Conservation (phyloP, 139 green algal species). For the Chlamydomonas schloesseri region DNA sequence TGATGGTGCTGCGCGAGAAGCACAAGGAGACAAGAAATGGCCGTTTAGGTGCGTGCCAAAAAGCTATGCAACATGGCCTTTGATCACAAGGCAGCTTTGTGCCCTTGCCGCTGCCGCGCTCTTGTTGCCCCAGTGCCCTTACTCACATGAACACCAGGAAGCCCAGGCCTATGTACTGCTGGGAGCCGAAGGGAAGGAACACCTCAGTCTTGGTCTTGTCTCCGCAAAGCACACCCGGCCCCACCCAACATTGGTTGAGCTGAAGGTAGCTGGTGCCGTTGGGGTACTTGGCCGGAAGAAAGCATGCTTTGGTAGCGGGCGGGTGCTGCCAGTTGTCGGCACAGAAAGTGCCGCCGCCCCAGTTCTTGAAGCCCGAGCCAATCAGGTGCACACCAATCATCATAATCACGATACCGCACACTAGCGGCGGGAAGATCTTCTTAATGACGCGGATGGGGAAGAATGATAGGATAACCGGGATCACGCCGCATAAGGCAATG, state of each 20-base stretch:
- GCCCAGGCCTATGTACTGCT: conserved; percentile 74
- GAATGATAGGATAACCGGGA: conserved; percentile 78
- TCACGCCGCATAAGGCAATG: conserved; percentile 60
- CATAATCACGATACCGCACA: conserved; percentile 74
- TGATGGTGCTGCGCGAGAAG: conserved; percentile 60
- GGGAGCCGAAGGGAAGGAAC: conserved; percentile 67
- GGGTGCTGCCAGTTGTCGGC: background rate
- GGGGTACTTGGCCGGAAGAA: conserved; percentile 1
- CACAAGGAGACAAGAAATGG: too few species aligned
- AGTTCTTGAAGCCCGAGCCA: conserved; percentile 69
- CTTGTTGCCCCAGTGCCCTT: too few species aligned
- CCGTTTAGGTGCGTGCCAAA: conserved; percentile 84
- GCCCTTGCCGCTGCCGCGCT: too few species aligned
- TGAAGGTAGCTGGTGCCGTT: conserved; percentile 6
- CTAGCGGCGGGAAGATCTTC: conserved; percentile 73
- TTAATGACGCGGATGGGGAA: conserved; percentile 65
- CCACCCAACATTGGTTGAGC: background rate
- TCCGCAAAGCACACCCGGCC: conserved; percentile 22
- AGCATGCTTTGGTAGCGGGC: background rate
- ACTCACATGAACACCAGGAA: conserved; percentile 59
- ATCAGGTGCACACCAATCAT: conserved; percentile 77
- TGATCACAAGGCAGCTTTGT: too few species aligned
- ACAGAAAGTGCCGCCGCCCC: too few species aligned
- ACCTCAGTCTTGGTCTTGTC: conserved; percentile 72
- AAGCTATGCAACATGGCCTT: too few species aligned